A percentile compares a stretch with the other conserved stretches of the same genome.
These are phyloP conservation scores for Cyclotella baltica DNA, from an alignment of 108 stramenopile species.

Conservation along the genomic window DNA sequence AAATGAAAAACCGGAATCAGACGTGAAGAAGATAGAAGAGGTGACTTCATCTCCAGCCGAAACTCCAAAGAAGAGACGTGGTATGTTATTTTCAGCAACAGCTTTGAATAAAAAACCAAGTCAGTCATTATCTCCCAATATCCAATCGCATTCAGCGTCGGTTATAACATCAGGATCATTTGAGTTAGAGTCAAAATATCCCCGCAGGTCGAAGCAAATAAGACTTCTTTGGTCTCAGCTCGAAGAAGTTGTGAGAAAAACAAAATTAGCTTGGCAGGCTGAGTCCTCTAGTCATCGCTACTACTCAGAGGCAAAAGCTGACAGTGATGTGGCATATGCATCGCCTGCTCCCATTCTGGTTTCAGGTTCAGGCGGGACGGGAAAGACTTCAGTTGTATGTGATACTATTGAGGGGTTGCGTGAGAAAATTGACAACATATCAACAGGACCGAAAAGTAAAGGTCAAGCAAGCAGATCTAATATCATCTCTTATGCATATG, in stretches of 20 bases:
- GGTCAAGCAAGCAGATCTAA: neutral
- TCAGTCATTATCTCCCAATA: neutral
- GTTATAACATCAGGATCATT: neutral
- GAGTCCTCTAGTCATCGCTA: neutral
- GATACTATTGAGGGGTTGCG: constrained; percentile 49
- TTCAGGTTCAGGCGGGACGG: constrained; percentile 62
- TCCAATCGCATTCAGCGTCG: neutral
- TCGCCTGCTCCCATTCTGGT: constrained; percentile 73
- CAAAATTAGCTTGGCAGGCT: constrained; percentile 36
- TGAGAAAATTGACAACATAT: constrained; percentile 6
- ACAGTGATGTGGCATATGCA: constrained; percentile 28
- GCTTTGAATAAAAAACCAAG: neutral
- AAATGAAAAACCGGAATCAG: neutral
- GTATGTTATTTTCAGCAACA: constrained; percentile 30
- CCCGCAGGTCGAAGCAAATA: constrained; percentile 33
- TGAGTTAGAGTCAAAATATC: constrained; percentile 42
- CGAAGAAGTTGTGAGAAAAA: constrained; percentile 27
- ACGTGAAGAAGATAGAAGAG: neutral
- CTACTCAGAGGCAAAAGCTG: constrained; percentile 38
- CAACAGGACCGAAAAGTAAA: neutral
- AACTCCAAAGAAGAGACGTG: constrained; percentile 13
- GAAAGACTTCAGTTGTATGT: constrained; percentile 66
- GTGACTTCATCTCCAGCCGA: neutral
- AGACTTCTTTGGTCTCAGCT: constrained; percentile 25
- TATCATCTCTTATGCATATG: constrained; percentile 53